A percentile compares a stretch with the other conserved stretches of the same genome.
phyloP scores from a whole-genome alignment of 495 filamentous ascomycete genomes.

The Neurospora tetrasperma region DNA sequence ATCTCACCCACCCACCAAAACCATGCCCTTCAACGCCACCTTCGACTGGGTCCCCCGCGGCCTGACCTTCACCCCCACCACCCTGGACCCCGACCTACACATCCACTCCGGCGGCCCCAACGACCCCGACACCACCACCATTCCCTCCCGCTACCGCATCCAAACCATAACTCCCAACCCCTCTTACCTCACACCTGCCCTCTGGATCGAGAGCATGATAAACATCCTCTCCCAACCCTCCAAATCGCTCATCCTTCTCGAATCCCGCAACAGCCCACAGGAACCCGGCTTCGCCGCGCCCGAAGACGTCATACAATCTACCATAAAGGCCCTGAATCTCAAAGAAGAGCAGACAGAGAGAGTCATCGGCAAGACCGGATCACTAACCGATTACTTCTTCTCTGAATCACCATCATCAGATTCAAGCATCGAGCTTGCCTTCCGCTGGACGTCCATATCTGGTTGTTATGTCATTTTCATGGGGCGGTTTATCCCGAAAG shows the following conservation, averaged over 20 bases:
- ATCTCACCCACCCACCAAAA: not conserved
- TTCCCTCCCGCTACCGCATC: not conserved
- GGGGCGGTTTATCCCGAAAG: not conserved
- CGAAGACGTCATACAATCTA: fast-evolving
- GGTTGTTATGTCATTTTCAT: not conserved
- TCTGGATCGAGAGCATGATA: not conserved
- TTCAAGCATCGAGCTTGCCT: not conserved
- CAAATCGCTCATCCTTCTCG: not conserved
- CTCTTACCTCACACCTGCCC: not conserved
- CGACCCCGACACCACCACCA: not conserved
- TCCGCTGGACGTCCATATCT: not conserved
- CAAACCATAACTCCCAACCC: not conserved
- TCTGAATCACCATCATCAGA: not conserved
- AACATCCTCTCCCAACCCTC: not conserved
- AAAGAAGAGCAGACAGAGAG: not conserved
- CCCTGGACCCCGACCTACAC: not conserved
- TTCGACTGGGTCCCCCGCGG: not conserved
- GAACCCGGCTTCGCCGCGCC: not conserved
- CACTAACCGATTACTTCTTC: not conserved
- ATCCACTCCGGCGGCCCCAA: not conserved
- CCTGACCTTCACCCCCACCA: not conserved
- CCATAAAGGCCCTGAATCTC: not conserved
- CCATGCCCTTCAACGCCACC: not conserved
- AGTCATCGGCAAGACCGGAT: not conserved
- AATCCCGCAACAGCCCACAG: not conserved